These are phyloP conservation scores for Effrenium voratum DNA, from an alignment of 73 alveolate genomes.

Conservation along the genomic window DNA sequence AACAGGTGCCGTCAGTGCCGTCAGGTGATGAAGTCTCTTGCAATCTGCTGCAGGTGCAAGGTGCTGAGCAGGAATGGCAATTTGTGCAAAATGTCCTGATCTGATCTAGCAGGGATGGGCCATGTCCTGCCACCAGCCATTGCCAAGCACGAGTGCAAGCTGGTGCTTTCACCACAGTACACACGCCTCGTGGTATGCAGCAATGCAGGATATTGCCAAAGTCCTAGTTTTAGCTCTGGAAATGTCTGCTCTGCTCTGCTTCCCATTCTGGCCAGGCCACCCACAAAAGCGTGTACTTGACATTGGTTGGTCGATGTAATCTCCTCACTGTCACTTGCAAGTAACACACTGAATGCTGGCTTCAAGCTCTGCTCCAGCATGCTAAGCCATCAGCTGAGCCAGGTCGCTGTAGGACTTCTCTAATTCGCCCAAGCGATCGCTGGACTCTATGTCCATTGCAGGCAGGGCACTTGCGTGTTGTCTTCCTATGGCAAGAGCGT, in stretches of 20 bases:
- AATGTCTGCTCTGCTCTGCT: neutral
- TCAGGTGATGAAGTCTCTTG: no score
- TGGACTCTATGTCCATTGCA: no score
- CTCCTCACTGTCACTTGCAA: neutral
- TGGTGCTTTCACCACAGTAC: neutral
- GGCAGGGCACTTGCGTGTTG: no score
- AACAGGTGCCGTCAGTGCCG: no score
- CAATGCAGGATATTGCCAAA: slow-evolving; percentile 40
- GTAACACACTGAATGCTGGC: neutral
- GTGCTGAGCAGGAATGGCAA: neutral
- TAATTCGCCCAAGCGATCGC: slow-evolving; percentile 48
- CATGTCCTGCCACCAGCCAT: neutral
- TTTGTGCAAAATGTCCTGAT: neutral
- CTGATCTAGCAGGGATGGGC: neutral
- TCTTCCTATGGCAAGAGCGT: no score
- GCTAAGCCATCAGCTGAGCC: slow-evolving; percentile 39
- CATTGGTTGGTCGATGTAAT: slow-evolving; percentile 86
- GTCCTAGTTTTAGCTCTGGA: slow-evolving; percentile 30
- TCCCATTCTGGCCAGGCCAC: neutral
- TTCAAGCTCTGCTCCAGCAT: neutral
- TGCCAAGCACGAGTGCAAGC: neutral
- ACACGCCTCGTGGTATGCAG: slow-evolving; percentile 61
- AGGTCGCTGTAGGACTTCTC: slow-evolving; percentile 82
- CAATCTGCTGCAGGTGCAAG: neutral
- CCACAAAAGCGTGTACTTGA: slow-evolving; percentile 67